Evolutionary conservation across 495 filamentous ascomycete genomes (phyloP).

Genomic region (Talaromyces wortmannii): DNA sequence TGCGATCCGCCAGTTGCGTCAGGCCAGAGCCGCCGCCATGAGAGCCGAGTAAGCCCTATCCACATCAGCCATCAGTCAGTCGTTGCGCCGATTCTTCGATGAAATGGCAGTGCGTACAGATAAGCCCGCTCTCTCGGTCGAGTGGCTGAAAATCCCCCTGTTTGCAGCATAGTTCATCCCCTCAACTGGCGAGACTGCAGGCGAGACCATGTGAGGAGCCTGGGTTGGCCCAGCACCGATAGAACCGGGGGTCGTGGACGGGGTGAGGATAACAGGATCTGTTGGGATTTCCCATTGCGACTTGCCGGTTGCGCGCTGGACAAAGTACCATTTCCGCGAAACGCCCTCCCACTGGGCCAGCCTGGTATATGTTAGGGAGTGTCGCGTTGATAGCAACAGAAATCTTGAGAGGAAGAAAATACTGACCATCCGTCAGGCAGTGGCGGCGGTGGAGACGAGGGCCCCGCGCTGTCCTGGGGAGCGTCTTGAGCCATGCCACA

Average conservation of each 20-base stretch:
- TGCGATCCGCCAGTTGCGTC: background rate
- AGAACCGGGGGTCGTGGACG: slow-evolving; percentile 25
- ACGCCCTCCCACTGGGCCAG: slow-evolving; percentile 78
- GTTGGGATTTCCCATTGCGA: slow-evolving; percentile 77
- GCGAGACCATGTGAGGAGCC: slow-evolving; percentile 14
- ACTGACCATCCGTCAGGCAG: slow-evolving; percentile 65
- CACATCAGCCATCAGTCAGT: background rate
- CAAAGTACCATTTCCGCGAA: slow-evolving; percentile 72
- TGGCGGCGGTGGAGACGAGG: slow-evolving; percentile 60
- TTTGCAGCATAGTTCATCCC: slow-evolving; percentile 6
- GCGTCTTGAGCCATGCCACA: slow-evolving; percentile 21
- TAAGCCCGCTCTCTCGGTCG: slow-evolving; percentile 13
- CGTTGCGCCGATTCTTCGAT: slow-evolving; percentile 5
- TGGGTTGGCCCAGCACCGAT: slow-evolving; percentile 23
- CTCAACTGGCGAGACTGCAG: slow-evolving; percentile 9
- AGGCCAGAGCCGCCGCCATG: background rate
- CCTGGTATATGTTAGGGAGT: slow-evolving; percentile 19
- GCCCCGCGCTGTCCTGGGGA: slow-evolving; percentile 60
- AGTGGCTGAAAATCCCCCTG: background rate
- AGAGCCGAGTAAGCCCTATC: slow-evolving; percentile 5
- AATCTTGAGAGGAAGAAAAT: background rate
- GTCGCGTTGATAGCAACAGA: too few species aligned
- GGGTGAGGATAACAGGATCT: slow-evolving; percentile 42
- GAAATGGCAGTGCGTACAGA: slow-evolving; percentile 18
- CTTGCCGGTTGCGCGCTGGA: slow-evolving; percentile 65